Conservation (phyloP, 164 flowering plant species). For the Houttuynia cordata region DNA sequence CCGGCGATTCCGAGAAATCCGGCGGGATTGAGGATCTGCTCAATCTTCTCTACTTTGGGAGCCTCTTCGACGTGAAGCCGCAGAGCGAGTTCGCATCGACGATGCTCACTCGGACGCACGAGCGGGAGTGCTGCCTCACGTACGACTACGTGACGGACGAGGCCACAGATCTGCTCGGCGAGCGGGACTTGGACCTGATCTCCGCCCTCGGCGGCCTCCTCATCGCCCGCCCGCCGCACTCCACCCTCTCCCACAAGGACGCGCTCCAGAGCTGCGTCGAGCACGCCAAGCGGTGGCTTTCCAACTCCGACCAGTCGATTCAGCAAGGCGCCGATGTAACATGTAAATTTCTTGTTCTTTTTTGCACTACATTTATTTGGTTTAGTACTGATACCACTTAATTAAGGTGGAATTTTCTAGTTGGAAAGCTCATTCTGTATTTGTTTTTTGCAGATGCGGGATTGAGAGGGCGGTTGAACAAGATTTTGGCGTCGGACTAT, state of each 20-base stretch:
- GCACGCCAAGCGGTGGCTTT: conserved; percentile 81
- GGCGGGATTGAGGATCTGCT: conserved; percentile 48
- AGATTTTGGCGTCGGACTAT: conserved; percentile 79
- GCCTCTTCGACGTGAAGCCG: conserved; percentile 68
- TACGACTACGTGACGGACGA: conserved; percentile 94
- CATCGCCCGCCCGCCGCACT: conserved; percentile 57
- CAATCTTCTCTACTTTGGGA: conserved; percentile 64
- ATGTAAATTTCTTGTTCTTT: conserved; percentile 29
- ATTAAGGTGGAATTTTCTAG: not conserved
- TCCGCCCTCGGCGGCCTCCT: conserved; percentile 46
- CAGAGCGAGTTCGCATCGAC: conserved; percentile 64
- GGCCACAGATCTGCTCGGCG: conserved; percentile 69
- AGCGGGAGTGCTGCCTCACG: conserved; percentile 81
- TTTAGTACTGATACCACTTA: no score
- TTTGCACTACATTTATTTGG: not conserved
- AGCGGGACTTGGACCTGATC: conserved; percentile 75
- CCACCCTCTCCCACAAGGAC: conserved; percentile 65
- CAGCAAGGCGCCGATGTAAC: conserved; percentile 38
- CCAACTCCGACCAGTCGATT: conserved; percentile 46
- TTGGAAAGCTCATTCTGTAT: not conserved
- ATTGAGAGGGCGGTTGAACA: conserved; percentile 62
- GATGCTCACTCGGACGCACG: conserved; percentile 72
- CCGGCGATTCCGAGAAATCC: no score
- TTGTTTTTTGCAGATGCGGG: conserved; percentile 42
- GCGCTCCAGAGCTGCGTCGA: conserved; percentile 63